Evolutionary conservation across 2,329 filamentous ascomycete species (phyloP).

Genomic region (Fusarium camptoceras): DNA sequence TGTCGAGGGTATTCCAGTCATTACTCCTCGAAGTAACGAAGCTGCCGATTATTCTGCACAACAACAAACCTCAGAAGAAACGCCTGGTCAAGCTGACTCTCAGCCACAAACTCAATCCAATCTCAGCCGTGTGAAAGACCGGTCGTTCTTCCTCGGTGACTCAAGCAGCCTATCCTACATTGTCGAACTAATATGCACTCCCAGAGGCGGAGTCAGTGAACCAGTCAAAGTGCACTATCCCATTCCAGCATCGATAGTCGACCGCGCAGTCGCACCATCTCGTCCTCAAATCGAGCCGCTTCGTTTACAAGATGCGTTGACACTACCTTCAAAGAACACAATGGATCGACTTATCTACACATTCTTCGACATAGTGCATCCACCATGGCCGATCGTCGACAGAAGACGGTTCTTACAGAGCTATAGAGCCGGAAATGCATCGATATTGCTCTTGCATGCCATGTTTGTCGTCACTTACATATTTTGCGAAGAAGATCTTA

Average conservation of each 20-base stretch:
- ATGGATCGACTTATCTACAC: constrained; percentile 18
- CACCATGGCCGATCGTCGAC: constrained; percentile 27
- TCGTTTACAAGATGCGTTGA: constrained; percentile 18
- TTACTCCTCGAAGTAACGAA: not conserved
- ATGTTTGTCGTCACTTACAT: constrained; percentile 30
- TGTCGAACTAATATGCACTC: constrained; percentile 36
- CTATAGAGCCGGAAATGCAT: constrained; percentile 9
- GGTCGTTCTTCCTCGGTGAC: constrained; percentile 25
- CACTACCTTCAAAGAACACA: constrained; percentile 11
- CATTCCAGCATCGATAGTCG: constrained; percentile 32
- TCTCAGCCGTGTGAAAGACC: not conserved
- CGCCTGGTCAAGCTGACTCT: accelerated
- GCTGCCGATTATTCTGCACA: accelerated
- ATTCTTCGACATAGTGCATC: constrained; percentile 26
- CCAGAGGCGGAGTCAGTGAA: constrained; percentile 25
- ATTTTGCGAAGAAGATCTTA: constrained; percentile 12
- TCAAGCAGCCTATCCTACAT: constrained; percentile 37
- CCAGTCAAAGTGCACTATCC: constrained; percentile 40
- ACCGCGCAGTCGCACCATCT: constrained; percentile 12
- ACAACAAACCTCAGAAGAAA: accelerated
- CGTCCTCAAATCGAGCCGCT: constrained; percentile 10
- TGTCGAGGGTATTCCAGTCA: not conserved
- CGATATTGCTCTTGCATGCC: constrained; percentile 14
- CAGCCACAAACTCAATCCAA: not conserved
- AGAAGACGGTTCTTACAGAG: not conserved